Evolutionary conservation across 2,329 filamentous ascomycete genomes (phyloP), one percentile per base, ranked within the genome.

Genomic region (Aspergillus unguis): DNA sequence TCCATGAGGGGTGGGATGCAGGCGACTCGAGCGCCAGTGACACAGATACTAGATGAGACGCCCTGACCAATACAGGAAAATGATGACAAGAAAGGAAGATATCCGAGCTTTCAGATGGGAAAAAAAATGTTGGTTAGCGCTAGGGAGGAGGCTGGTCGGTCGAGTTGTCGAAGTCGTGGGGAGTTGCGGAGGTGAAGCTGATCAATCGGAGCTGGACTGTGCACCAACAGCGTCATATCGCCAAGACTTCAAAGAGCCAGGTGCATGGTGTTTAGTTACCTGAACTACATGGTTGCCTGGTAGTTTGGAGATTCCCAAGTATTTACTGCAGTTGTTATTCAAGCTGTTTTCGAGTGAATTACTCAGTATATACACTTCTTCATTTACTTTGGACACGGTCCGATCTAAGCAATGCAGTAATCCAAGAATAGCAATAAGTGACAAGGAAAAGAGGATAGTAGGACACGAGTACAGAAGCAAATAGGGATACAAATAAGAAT

Each of bases 1-100:
- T 76, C 73, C 75, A 77, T 77, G 54, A 61, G 58, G 61, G 60
- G 62, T 47, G 55, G 52, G 53, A 50, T 44, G 38, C 50, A 32
- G 42, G 40, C 42, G 31, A 25, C 23, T 44, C 38, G 54, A 44
- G 37, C 42, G 17, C 17, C 17, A 10, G 33, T 41, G 35, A 36
- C n/a, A 40, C 17, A 10, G 32, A 41, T 29, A 9, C 6, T 4
- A 40, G 35, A 7, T 9, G 46, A 17, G 17, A 17, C 17, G 17
- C 17, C 17, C 11, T 40, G 29, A 8, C 25, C 23, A 48, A 17
- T 45, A 37, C 40, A 47, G 10, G 44, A 36, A 44, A 42, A n/a
- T 10, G 8, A 37, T 32, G 45, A 10, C 6, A 17, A 47, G 38
- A 25, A 33, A 23, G 31, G 25, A 38, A 55, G 52, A 26, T 10